Evolutionary conservation across 176 grass and related monocot genomes (phyloP), one percentile per base, ranked within the genome.

Genomic region (Oryza australiensis): DNA sequence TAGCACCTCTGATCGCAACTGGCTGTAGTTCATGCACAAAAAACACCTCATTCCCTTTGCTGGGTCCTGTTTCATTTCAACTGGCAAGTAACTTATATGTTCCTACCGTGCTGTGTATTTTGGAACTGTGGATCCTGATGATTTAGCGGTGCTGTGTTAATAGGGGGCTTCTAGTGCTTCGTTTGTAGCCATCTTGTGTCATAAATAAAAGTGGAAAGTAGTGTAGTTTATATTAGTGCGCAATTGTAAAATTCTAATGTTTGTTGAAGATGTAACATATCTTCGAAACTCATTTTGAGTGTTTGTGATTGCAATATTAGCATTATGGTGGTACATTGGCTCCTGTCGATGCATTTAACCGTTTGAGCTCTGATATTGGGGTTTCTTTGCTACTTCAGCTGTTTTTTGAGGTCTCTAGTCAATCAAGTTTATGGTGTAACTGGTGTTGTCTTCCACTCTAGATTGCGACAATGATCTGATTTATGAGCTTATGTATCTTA

Each of bases 151-250:
- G 64, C 3, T 68, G 29, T 38, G 18, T 84, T 69, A 20, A 26
- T 64, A 64, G 38, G 82, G 82, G 27, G 20, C 20, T 48, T 60
- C 46, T 46, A 12, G 13, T 82, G 72, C 18, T 82, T 87, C 33
- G 40, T 72, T 75, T 75, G 20, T 69, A 35, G 55, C 14, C 40
- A 29, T 32, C 20, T 74, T 80, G 49, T 80, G 63, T 62, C 12
- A 75, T 75, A 84, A 88, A 70, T 80, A 80, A 75, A 33, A 55
- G 72, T 27, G 78, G 34, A 68, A 70, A 70, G 49, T 70, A 82
- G 27, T 75, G 62, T 82, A 40, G 42, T 41, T 26, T 0, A 37
- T 65, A 27, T 37, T 62, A 66, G 27, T 69, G 22, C 12, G 4
- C 18, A 35, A 74, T 1, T 76, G 78, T 70, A 18, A 73, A 49